Conservation (phyloP, 148 eudicot genomes). For the Vaccinium vitisidaea region DNA sequence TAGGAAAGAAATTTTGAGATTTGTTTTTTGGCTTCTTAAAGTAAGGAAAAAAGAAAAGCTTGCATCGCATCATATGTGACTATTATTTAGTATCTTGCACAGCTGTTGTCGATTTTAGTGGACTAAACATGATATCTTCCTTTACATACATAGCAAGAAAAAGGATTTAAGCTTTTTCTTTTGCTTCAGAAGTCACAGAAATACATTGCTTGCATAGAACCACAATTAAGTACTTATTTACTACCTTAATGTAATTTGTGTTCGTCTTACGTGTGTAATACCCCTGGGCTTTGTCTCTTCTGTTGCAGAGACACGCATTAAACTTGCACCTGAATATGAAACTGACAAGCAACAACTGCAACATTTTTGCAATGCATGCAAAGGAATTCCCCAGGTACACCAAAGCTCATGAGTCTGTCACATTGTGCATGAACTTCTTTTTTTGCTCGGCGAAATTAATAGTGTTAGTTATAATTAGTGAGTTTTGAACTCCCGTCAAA, state of each 20-base stretch:
- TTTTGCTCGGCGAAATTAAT: too few species aligned
- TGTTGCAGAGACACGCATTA: slow-evolving; percentile 60
- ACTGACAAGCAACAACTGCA: slow-evolving; percentile 63
- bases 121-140: background rate
- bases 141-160: background rate
- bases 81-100: background rate
- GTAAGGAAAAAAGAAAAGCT: background rate
- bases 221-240: background rate
- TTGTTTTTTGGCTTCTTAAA: background rate
- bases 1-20: background rate
- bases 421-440: background rate
- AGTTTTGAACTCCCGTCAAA: too few species aligned
- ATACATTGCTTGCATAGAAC: background rate
- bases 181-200: background rate
- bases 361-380: slow-evolving; percentile 83
- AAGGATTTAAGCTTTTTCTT: background rate
- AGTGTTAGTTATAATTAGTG: too few species aligned
- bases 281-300: slow-evolving; percentile 9
- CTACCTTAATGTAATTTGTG: background rate
- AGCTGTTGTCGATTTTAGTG: background rate
- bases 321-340: slow-evolving; percentile 58
- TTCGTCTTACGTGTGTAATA: background rate
- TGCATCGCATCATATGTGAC: background rate
- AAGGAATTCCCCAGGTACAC: slow-evolving; percentile 93
- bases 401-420: background rate